Evolutionary conservation across 1,284 basidiomycete species (phyloP).

Genomic region (Microbotryum scabiosae): DNA sequence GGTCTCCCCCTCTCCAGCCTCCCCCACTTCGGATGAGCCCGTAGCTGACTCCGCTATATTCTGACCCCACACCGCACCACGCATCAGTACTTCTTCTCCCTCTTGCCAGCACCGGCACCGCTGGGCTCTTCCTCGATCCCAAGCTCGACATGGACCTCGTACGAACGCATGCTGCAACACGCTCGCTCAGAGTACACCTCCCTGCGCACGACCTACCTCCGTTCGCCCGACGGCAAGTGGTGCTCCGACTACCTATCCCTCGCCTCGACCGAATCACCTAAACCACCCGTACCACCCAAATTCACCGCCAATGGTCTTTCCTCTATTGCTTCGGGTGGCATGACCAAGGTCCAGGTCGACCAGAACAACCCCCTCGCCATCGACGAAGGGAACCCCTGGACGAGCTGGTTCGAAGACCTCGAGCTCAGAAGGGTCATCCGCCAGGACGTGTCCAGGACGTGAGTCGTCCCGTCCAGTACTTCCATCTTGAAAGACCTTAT

Average conservation of each 20-base stretch:
- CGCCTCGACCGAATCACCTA: too few species aligned
- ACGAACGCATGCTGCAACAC: conserved; percentile 8
- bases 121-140: conserved; percentile 35
- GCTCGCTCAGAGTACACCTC: conserved; percentile 38
- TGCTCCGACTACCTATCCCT: conserved; percentile 29
- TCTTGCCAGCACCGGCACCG: conserved; percentile 40
- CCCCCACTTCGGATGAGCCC: neutral
- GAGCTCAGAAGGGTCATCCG: conserved; percentile 76
- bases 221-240: conserved; percentile 46
- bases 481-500: neutral
- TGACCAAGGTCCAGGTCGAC: conserved; percentile 43
- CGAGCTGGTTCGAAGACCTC: conserved; percentile 75
- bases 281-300: neutral
- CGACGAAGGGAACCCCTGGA: conserved; percentile 86
- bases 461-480: conserved; percentile 36
- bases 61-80: neutral
- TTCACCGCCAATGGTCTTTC: neutral
- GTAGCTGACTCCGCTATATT: neutral
- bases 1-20: neutral
- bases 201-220: conserved; percentile 40
- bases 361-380: conserved; percentile 77
- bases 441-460: conserved; percentile 89
- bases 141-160: conserved; percentile 9
- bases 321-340: neutral
- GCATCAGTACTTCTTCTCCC: conserved; percentile 39